Base-by-base conservation (phyloP, 116 monocot species). In the Trichopus zeylanicus region DNA sequence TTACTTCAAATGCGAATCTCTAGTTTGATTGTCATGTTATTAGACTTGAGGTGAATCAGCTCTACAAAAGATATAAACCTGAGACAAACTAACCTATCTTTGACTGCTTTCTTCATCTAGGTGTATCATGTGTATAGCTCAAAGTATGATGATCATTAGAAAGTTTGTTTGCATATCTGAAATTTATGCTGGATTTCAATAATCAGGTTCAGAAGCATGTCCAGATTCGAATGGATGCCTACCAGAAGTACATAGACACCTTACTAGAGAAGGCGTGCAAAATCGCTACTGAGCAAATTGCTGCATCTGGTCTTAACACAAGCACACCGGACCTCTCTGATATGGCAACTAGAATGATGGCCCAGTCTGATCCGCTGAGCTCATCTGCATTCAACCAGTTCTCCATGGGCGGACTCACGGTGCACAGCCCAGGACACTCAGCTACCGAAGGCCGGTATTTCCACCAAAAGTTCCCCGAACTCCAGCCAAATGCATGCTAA, bases 201-300 rank as follows among this genome's bases (percentile, higher is more conserved):
- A 8, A 23, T 25, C 69, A 87, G 87, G 87, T 87, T 25, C 82
- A 87, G 67, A 87, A 79, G 70, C 87, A 79, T 28, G 49, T 87
- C 30, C 82, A 87, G 65, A 79, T 87, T 33, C 48, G 73, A 30
- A 67, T 69, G 58, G 73, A 82, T 21, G 77, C 82, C 1, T 69
- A 70, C 61, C 66, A 82, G 18, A 77, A 77, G 49, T 77, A 77
- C 72, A 75, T 78, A 7, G 70, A 76, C 21, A 71, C 82, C 22
- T 70, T 82, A 31, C 54, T 87, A 25, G 87, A 78, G 35, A 82
- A 70, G 39, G 82, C 82, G 23, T 82, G 64, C 35, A 87, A 75
- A 48, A 75, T 87, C 4, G 86, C 81, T 0, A 65, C 78, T 1
- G 81, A 86, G 56, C 86, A 81, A 65, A 74, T 81, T 24, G 75